A percentile compares a stretch with the other conserved stretches of the same genome.
These are phyloP conservation scores for Passalora sequoiae DNA, from an alignment of 2,329 filamentous ascomycete genomes.

Conservation along the genomic window DNA sequence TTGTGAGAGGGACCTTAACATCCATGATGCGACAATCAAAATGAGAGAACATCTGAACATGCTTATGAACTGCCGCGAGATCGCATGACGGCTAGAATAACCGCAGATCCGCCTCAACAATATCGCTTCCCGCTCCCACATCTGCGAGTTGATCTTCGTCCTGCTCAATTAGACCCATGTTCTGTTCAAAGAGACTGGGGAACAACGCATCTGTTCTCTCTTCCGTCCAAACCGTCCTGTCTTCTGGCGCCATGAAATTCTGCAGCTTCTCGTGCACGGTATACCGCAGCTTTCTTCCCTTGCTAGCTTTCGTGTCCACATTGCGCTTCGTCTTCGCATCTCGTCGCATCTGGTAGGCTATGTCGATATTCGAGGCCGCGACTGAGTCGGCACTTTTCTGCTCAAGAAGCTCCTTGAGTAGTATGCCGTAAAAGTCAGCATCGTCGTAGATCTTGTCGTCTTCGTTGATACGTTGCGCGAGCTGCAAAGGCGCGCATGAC, in stretches of 20 bases:
- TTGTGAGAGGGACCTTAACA: too few relatives aligned
- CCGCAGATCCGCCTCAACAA: conserved; percentile 29
- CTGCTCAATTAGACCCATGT: conserved; percentile 41
- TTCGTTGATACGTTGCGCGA: conserved; percentile 43
- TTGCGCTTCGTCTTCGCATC: conserved; percentile 79
- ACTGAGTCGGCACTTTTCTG: conserved; percentile 62
- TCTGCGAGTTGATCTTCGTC: conserved; percentile 33
- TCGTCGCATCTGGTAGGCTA: conserved; percentile 49
- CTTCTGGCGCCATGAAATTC: conserved; percentile 95
- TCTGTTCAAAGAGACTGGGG: conserved; percentile 46
- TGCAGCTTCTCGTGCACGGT: conserved; percentile 95
- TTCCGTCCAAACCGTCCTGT: conserved; percentile 73
- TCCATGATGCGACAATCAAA: too few relatives aligned
- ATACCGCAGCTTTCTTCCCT: conserved; percentile 89
- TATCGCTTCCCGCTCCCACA: conserved; percentile 25
- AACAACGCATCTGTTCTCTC: conserved; percentile 65
- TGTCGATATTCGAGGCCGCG: conserved; percentile 37
- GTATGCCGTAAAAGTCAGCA: conserved; percentile 85
- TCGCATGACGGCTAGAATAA: conserved; percentile 24
- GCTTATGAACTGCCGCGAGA: too few relatives aligned
- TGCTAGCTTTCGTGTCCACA: conserved; percentile 90
- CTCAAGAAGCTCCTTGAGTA: conserved; percentile 89
- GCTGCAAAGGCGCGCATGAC: conserved; percentile 69
- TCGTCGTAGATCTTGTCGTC: conserved; percentile 77
- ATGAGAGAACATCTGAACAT: too few relatives aligned